Evolutionary conservation across 768 basidiomycete species (phyloP), one percentile per base, ranked within the genome.

Genomic region (Daedalea quercina): DNA sequence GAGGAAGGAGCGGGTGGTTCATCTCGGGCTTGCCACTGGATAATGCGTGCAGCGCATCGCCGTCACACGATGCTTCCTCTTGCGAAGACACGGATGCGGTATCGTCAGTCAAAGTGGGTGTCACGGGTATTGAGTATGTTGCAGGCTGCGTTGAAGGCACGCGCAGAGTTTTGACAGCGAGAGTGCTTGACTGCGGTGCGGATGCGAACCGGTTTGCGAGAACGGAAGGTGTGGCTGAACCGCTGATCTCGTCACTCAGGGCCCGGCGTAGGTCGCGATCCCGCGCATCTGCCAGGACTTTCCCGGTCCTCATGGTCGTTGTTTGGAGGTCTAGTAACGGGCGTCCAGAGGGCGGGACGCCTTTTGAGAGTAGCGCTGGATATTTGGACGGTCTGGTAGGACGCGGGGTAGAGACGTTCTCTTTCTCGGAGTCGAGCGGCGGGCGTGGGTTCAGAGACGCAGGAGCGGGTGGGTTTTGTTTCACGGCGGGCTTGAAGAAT

Each of bases 401-500:
- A 15, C 12, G n/a, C 25, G 17, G 47, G 33, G 15, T 23, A 3
- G 17, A 6, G 9, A 12, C 26, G 19, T 44, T 51, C 28, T 43
- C 43, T 31, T 42, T 42, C 40, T 51, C 28, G 11, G 28, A 31
- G 28, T 11, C 28, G 4, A 6, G 28, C 28, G 28, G 28, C 28
- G 28, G 28, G 11, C 6, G 40, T 37, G 23, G 9, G 23, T 48
- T 8, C 35, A 3, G 9, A 42, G 45, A 25, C 3, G 19, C 3
- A 20, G 23, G 1, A 26, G 22, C 35, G 33, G 6, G 1, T 26
- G 17, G 8, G 7, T 31, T 17, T 23, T 4, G 17, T 1, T 17
- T 20, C 12, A 48, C 15, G 47, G 58, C 41, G 15, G 54, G 53
- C 24, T 60, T 51, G 37, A 73, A 66, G 54, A 71, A 73, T 0